These are phyloP conservation scores for Juglanconis juglandina DNA, from an alignment of 2,329 filamentous ascomycete genomes.

Conservation along the genomic window DNA sequence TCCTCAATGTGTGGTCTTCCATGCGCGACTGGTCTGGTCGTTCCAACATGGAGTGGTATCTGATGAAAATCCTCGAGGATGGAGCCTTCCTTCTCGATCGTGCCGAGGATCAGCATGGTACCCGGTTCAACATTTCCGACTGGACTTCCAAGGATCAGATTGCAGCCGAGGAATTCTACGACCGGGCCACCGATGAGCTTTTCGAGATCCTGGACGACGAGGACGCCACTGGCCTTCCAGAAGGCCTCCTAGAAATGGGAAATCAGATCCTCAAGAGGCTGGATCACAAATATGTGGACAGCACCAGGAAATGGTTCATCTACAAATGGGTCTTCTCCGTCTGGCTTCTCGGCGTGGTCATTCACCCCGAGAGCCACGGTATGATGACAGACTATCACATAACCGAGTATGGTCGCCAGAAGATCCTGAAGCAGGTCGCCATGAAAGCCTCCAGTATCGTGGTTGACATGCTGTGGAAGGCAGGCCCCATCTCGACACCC, in stretches of 20 bases:
- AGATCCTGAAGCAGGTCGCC: conserved; percentile 74
- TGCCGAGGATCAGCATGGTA: conserved; percentile 72
- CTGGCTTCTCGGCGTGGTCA: conserved; percentile 78
- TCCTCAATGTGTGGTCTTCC: conserved; percentile 82
- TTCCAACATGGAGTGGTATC: conserved; percentile 85
- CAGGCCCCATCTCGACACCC: conserved; percentile 60
- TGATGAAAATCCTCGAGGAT: conserved; percentile 91
- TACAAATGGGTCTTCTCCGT: conserved; percentile 90
- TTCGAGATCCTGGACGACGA: conserved; percentile 86
- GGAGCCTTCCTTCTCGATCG: conserved; percentile 87
- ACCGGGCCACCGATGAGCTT: conserved; percentile 72
- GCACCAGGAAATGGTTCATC: conserved; percentile 78
- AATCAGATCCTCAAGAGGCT: conserved; percentile 79
- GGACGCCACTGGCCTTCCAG: conserved; percentile 79
- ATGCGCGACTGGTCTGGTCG: conserved; percentile 89
- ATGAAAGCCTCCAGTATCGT: conserved; percentile 76
- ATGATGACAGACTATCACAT: conserved; percentile 89
- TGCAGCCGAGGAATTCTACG: conserved; percentile 84
- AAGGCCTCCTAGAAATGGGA: conserved; percentile 78
- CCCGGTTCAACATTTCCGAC: conserved; percentile 66
- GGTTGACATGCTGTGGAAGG: conserved; percentile 71
- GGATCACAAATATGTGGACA: conserved; percentile 66
- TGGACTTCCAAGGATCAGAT: conserved; percentile 77
- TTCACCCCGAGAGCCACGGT: conserved; percentile 78
- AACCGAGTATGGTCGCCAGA: conserved; percentile 83